A percentile compares a stretch with the other conserved stretches of the same genome.
Conservation (phyloP, 2,329 filamentous ascomycete genomes). For the Chrysoporthe cubensis region DNA sequence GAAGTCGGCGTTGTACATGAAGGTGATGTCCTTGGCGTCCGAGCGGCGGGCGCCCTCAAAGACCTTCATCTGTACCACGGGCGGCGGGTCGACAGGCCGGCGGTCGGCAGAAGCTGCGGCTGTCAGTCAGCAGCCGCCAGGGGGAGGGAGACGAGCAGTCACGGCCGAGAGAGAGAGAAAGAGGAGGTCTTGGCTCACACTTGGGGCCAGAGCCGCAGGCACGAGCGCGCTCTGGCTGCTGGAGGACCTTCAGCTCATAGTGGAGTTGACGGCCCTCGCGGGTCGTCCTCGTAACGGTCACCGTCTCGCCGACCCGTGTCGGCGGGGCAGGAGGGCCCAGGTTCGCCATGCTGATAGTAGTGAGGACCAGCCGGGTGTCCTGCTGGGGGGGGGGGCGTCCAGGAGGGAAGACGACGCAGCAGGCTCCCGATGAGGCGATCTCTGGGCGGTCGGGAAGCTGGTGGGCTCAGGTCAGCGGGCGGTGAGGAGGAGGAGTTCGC, state of each 20-base stretch:
- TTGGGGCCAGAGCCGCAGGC: constrained; percentile 96
- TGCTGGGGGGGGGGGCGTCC: background rate
- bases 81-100: constrained; percentile 90
- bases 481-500: no score
- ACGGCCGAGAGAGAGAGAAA: constrained; percentile 30
- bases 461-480: background rate
- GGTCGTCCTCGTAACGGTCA: constrained; percentile 51
- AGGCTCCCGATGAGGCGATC: background rate
- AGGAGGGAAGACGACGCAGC: background rate
- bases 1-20: constrained; percentile 94
- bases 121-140: constrained; percentile 24
- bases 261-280: constrained; percentile 76
- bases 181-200: constrained; percentile 60
- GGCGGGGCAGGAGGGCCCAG: constrained; percentile 26
- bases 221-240: constrained; percentile 91
- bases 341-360: constrained; percentile 19
- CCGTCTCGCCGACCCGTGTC: constrained; percentile 24
- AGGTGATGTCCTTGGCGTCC: constrained; percentile 74
- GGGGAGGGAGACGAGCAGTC: no score
- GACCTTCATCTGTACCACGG: constrained; percentile 88
- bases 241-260: constrained; percentile 84
- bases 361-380: background rate
- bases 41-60: constrained; percentile 71
- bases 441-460: background rate
- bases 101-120: constrained; percentile 77